phyloP scores from a whole-genome alignment of 805 yeast species.

The Pichia rugopelliculosa region DNA sequence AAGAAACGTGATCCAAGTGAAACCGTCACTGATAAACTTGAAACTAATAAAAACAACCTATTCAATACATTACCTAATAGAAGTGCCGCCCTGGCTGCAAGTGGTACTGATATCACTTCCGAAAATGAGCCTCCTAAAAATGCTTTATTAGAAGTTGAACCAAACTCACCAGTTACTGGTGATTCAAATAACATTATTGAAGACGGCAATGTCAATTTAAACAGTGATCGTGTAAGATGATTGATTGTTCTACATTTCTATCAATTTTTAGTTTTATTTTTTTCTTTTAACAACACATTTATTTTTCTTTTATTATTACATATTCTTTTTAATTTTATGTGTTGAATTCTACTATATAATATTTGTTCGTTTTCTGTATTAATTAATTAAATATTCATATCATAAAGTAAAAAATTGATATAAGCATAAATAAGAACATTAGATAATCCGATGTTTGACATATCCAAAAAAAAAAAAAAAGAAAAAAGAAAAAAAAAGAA shows the following conservation, averaged over 20 bases:
- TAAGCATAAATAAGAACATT: no score
- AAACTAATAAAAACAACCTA: slow-evolving; percentile 1
- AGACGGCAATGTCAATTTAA: background rate
- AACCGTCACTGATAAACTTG: background rate
- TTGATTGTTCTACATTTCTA: background rate
- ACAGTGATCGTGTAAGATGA: slow-evolving; percentile 7
- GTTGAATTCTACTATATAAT: no score
- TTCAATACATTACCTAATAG: slow-evolving; percentile 8
- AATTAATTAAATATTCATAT: no score
- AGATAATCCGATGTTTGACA: no score
- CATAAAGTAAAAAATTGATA: no score
- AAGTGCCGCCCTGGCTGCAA: background rate
- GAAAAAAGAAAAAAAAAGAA: no score
- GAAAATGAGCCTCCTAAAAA: slow-evolving; percentile 1
- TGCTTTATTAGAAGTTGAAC: slow-evolving; percentile 4
- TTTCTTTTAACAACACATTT: background rate
- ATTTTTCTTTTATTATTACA: no score
- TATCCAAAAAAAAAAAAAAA: no score
- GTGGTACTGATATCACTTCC: background rate
- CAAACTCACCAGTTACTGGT: slow-evolving; percentile 5
- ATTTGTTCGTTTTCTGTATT: no score
- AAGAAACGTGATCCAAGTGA: background rate
- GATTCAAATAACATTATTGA: background rate
- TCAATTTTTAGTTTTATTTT: background rate
- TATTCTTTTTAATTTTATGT: no score